phyloP scores from a whole-genome alignment of 805 yeast genomes.

The Zygoascus flipseniorum region DNA sequence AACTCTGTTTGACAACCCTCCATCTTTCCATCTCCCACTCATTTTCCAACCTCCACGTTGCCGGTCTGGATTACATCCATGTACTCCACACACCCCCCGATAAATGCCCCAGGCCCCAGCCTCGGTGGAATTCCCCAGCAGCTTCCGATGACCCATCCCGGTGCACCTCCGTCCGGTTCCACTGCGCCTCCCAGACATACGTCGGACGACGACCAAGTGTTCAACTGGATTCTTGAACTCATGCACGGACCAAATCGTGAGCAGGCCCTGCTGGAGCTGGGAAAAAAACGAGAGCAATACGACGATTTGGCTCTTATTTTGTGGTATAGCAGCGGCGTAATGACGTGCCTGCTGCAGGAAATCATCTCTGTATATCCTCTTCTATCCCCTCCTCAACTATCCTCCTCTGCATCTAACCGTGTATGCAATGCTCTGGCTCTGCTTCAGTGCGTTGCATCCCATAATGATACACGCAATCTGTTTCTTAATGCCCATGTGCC shows the following conservation, averaged over 20 bases:
- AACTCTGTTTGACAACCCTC: too few relatives aligned
- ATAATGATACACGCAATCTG: conserved; percentile 76
- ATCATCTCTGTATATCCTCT: conserved; percentile 85
- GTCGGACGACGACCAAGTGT: conserved; percentile 71
- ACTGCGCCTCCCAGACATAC: conserved; percentile 5
- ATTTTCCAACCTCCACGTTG: too few relatives aligned
- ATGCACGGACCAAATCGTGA: conserved; percentile 88
- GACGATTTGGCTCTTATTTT: conserved; percentile 87
- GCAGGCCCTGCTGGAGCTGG: conserved; percentile 83
- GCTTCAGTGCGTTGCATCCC: conserved; percentile 94
- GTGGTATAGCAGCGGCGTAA: conserved; percentile 96
- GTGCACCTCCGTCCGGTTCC: not conserved
- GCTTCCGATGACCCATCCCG: not conserved
- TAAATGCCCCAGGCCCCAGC: not conserved
- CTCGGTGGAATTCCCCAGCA: not conserved
- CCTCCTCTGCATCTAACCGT: conserved; percentile 80
- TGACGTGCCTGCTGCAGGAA: conserved; percentile 85
- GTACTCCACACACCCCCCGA: not conserved
- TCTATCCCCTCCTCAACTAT: conserved; percentile 75
- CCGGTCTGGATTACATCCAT: not conserved
- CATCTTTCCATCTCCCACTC: too few relatives aligned
- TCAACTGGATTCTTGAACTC: conserved; percentile 82
- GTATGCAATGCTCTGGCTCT: conserved; percentile 94
- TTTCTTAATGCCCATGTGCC: conserved; percentile 90
- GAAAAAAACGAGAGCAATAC: conserved; percentile 89